phyloP scores from a whole-genome alignment of 1,284 basidiomycete species.

The Malassezia sympodialis region DNA sequence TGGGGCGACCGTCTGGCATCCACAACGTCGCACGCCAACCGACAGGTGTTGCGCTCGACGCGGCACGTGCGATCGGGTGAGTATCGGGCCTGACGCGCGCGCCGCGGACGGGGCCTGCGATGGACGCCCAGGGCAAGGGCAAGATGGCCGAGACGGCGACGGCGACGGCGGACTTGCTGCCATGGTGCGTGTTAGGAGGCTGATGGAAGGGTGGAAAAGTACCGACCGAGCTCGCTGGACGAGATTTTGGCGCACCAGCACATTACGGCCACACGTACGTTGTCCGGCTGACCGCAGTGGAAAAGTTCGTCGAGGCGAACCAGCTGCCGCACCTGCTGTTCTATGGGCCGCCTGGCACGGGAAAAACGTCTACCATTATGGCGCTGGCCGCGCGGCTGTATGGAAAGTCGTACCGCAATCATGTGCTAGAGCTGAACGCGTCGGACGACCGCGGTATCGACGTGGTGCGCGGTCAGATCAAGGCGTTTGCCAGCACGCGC shows the following conservation, averaged over 20 bases:
- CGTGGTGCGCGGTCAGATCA: constrained; percentile 95
- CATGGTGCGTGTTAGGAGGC: constrained; percentile 9
- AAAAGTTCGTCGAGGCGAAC: constrained; percentile 85
- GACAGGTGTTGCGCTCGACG: neutral
- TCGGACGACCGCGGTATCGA: constrained; percentile 97
- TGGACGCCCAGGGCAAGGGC: constrained; percentile 9
- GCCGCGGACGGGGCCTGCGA: neutral
- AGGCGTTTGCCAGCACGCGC: constrained; percentile 91
- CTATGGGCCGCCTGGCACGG: constrained; percentile 93
- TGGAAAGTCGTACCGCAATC: constrained; percentile 67
- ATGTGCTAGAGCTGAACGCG: constrained; percentile 94
- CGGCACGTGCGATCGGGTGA: constrained; percentile 1
- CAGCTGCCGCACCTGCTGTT: constrained; percentile 88
- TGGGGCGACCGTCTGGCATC: neutral
- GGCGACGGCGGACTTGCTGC: constrained; percentile 8
- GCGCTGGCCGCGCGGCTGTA: constrained; percentile 90
- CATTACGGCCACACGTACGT: constrained; percentile 36
- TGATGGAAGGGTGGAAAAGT: constrained; percentile 43
- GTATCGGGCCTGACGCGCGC: constrained; percentile 8
- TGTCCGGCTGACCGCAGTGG: constrained; percentile 16
- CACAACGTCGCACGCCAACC: neutral
- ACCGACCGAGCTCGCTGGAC: constrained; percentile 40
- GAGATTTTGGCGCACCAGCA: constrained; percentile 46
- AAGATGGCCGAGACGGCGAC: neutral
- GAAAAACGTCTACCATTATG: constrained; percentile 95